Percentiles rank a stretch among this genome's conserved stretches.
Evolutionary conservation across 2,329 filamentous ascomycete genomes (phyloP).

Genomic region (Penicillium palitans): DNA sequence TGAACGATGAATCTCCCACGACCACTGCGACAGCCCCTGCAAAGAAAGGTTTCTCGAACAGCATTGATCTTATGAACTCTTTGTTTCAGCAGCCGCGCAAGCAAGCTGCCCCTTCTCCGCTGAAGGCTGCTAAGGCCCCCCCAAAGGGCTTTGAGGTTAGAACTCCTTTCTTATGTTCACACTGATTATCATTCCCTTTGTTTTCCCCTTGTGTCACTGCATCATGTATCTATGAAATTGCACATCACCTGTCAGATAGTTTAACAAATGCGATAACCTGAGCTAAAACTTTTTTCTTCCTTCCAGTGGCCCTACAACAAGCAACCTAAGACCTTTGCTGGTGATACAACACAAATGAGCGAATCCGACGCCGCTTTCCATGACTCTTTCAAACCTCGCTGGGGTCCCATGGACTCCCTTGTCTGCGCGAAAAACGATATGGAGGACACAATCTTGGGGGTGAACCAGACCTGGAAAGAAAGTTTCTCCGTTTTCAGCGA

Average conservation of each 20-base stretch:
- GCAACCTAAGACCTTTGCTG: slow-evolving; percentile 67
- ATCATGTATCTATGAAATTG: slow-evolving; percentile 25
- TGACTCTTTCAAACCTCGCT: slow-evolving; percentile 72
- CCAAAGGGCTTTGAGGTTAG: slow-evolving; percentile 84
- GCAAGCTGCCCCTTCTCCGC: slow-evolving; percentile 48
- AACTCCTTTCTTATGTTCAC: slow-evolving; percentile 44
- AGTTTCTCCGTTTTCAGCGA: slow-evolving; percentile 49
- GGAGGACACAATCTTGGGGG: slow-evolving; percentile 20
- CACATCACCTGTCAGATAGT: slow-evolving; percentile 27
- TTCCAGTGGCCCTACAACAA: slow-evolving; percentile 84
- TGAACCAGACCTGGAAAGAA: slow-evolving; percentile 52
- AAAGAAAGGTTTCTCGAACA: slow-evolving; percentile 73
- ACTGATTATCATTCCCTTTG: slow-evolving; percentile 37
- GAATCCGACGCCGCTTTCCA: slow-evolving; percentile 68
- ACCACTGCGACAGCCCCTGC: slow-evolving; percentile 22
- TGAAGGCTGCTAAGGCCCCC: slow-evolving; percentile 58
- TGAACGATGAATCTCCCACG: slow-evolving; percentile 36
- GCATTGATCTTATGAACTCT: slow-evolving; percentile 95
- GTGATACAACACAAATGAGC: slow-evolving; percentile 62
- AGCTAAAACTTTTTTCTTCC: slow-evolving; percentile 39
- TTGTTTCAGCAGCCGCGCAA: slow-evolving; percentile 70
- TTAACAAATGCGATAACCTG: slow-evolving; percentile 40
- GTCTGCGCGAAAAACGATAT: slow-evolving; percentile 59
- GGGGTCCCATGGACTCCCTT: slow-evolving; percentile 73
- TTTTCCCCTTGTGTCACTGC: slow-evolving; percentile 47